Evolutionary conservation across 768 basidiomycete species (phyloP), one percentile per base, ranked within the genome.

Genomic region (Suillus fuscotomentosus): DNA sequence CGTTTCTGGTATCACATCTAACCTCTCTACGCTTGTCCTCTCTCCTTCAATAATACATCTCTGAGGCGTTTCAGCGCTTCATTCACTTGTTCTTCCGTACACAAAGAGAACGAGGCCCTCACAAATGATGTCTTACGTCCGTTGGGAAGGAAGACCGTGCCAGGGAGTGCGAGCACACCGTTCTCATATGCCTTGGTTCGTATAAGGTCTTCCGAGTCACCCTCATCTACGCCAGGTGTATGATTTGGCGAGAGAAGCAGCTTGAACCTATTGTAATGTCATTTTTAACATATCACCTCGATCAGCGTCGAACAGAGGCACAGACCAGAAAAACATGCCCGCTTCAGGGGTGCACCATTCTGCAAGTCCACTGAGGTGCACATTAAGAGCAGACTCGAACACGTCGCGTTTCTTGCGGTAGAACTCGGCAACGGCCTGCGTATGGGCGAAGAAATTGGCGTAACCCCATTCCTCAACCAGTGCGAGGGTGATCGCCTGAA

Each of bases 121-220:
- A 96, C 91, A 72, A 90, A 92, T 27, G 87, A 80, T 8, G 89
- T 88, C 72, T 82, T 86, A 47, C 83, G 77, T 14, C 86, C 88
- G 65, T 83, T 86, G 17, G 95, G 93, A 63, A 90, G 80, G 79
- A 95, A 96, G 22, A 87, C 87, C 2, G 84, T 88, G 17, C 95
- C 95, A 1, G 95, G 95, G 13, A 97, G 83, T 20, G 92, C 94
- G n/a, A 97, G 85, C 9, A 97, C 91, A 22, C 94, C 95, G 27
- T 85, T 84, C 68, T 88, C 86, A 62, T 92, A 83, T 11, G 94
- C 94, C 61, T 86, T 87, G 8, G 84, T 88, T 62, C 83, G 81
- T 69, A 97, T 92, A 59, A 96, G 69, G 15, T 80, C 78, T 70
- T 85, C 86, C 5, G 93, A 92, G 73, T 97, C 93, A 31, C 82